These are phyloP conservation scores for Saccharomycopsis oosterbeekiorum DNA, from an alignment of 805 yeast genomes.

Conservation along the genomic window DNA sequence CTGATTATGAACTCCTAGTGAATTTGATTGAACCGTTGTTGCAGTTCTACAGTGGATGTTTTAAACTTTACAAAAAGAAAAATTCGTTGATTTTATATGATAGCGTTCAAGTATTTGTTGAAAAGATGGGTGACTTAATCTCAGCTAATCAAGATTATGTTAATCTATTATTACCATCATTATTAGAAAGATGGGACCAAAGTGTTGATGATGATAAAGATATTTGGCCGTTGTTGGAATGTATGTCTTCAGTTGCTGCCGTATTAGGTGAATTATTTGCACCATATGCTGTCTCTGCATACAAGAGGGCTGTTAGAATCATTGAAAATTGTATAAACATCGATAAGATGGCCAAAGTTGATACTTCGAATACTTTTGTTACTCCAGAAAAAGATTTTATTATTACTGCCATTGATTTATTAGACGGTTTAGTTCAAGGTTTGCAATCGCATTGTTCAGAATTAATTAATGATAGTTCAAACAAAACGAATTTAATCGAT, in stretches of 20 bases:
- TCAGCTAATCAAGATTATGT: constrained; percentile 48
- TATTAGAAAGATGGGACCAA: constrained; percentile 70
- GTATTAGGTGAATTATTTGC: constrained; percentile 75
- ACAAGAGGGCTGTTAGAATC: constrained; percentile 65
- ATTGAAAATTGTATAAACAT: constrained; percentile 57
- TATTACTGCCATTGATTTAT: constrained; percentile 78
- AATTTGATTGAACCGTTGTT: constrained; percentile 60
- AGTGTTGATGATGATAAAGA: constrained; percentile 72
- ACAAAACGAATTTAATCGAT: constrained; percentile 38
- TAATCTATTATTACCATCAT: constrained; percentile 63
- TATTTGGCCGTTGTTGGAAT: constrained; percentile 86
- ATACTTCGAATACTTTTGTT: constrained; percentile 44
- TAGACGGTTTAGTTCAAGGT: constrained; percentile 92
- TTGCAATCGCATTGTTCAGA: constrained; percentile 54
- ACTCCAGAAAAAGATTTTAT: constrained; percentile 87
- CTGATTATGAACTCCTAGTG: constrained; percentile 52
- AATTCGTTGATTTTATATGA: constrained; percentile 79
- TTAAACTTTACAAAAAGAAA: constrained; percentile 67
- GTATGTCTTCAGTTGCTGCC: constrained; percentile 87
- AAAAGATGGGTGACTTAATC: constrained; percentile 53
- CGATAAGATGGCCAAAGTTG: constrained; percentile 51
- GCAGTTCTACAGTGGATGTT: constrained; percentile 62
- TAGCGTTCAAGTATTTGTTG: constrained; percentile 83
- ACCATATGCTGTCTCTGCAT: constrained; percentile 83
- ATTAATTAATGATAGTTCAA: constrained; percentile 33